Evolutionary conservation across 192 early-diverging fungal genomes (phyloP).

Genomic region (Coemansia sp.): DNA sequence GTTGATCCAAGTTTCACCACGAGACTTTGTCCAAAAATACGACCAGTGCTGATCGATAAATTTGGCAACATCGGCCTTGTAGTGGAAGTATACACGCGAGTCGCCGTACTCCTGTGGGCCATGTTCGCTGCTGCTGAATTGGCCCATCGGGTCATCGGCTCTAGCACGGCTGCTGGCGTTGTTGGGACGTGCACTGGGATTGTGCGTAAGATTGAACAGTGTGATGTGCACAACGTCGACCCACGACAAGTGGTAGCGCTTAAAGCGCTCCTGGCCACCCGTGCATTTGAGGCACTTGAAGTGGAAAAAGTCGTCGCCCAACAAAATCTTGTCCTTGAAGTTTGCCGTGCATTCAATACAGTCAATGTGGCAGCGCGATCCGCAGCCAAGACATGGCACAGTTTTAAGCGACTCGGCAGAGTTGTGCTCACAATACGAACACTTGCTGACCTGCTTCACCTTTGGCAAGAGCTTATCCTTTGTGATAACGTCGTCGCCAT

Average conservation of each 20-base stretch:
- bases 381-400: conserved; percentile 52
- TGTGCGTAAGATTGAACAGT: conserved; percentile 65
- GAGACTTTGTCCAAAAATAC: conserved; percentile 66
- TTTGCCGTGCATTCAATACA: conserved; percentile 60
- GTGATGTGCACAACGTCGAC: conserved; percentile 69
- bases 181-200: conserved; percentile 33
- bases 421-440: conserved; percentile 55
- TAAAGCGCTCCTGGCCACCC: conserved; percentile 58
- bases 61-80: conserved; percentile 63
- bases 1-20: conserved; percentile 66
- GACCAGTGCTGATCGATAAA: conserved; percentile 72
- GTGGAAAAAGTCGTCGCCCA: conserved; percentile 71
- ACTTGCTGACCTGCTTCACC: conserved; percentile 56
- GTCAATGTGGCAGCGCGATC: conserved; percentile 58
- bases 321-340: conserved; percentile 61
- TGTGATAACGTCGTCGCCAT: conserved; percentile 51
- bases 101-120: conserved; percentile 58
- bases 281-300: conserved; percentile 64
- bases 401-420: conserved; percentile 57
- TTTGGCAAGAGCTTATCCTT: conserved; percentile 56
- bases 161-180: conserved; percentile 23
- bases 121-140: conserved; percentile 54
- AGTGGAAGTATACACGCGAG: conserved; percentile 56
- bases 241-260: conserved; percentile 63
- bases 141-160: conserved; percentile 31